Conservation (phyloP, 2,329 filamentous ascomycete species). For the Lasiodiplodia gonubiensis region DNA sequence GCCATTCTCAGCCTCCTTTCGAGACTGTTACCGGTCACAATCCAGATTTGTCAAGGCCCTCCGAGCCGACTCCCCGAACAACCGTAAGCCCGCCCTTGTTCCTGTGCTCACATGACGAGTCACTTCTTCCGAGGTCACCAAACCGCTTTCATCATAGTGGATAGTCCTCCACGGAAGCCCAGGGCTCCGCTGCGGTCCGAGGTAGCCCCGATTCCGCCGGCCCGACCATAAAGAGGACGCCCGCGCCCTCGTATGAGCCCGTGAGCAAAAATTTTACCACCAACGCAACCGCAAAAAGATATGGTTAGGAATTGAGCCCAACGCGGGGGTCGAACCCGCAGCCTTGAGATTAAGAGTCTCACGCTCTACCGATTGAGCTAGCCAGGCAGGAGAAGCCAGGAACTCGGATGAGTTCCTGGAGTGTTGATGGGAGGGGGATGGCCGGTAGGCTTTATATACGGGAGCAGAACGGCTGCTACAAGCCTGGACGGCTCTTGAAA, state of each 20-base stretch:
- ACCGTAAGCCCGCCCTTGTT: too few species aligned
- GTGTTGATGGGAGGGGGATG: not conserved
- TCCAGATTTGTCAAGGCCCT: too few species aligned
- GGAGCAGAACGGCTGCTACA: not conserved
- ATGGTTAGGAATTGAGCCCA: slow-evolving; percentile 25
- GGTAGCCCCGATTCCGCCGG: slow-evolving; percentile 30
- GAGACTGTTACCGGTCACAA: too few species aligned
- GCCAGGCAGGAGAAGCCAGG: slow-evolving; percentile 25
- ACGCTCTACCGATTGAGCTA: slow-evolving; percentile 34
- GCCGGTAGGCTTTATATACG: not conserved
- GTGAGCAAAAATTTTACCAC: not conserved
- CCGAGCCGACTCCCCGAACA: too few species aligned
- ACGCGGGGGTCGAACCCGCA: slow-evolving; percentile 30
- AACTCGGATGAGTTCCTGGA: not conserved
- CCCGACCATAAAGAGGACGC: slow-evolving; percentile 9
- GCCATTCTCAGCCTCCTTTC: too few species aligned
- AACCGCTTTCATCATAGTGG: not conserved
- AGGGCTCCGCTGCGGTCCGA: not conserved
- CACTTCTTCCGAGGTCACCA: not conserved
- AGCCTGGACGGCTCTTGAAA: not conserved
- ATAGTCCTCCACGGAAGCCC: not conserved
- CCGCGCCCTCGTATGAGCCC: not conserved
- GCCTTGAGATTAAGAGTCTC: slow-evolving; percentile 32
- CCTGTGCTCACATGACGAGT: too few species aligned
- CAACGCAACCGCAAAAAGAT: not conserved